Percentiles rank a stretch among this genome's conserved stretches.
Conservation (phyloP, 208 protist species). For the Wallacemonas sp. region DNA sequence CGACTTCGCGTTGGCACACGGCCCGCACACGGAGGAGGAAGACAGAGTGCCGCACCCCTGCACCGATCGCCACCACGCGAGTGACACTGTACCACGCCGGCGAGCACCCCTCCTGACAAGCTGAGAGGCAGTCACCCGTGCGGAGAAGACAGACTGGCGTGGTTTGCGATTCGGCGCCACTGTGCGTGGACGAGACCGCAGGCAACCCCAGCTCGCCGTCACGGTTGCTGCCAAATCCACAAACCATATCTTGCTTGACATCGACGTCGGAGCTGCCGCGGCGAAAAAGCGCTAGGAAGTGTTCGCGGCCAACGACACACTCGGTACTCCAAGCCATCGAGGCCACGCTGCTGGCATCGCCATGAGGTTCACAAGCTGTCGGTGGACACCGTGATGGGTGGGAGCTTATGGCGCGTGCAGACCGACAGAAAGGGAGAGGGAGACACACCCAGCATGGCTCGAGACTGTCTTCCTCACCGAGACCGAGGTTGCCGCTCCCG, state of each 20-base stretch:
- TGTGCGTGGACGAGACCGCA: not conserved
- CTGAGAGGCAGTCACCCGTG: constrained; percentile 22
- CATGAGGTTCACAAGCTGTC: no score
- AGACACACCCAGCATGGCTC: constrained; percentile 20
- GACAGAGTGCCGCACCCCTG: constrained; percentile 68
- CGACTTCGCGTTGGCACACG: not conserved
- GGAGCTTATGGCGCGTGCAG: no score
- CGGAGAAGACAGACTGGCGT: constrained; percentile 27
- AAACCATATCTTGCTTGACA: constrained; percentile 21
- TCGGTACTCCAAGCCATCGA: constrained; percentile 9
- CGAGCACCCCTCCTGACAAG: no score
- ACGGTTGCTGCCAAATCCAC: constrained; percentile 83
- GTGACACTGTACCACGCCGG: not conserved
- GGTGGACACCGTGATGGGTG: no score
- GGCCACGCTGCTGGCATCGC: no score
- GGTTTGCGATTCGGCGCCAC: constrained; percentile 15
- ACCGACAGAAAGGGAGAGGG: constrained; percentile 2
- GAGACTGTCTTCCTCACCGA: constrained; percentile 49
- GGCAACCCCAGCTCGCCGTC: constrained; percentile 60
- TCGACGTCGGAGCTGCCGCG: not conserved
- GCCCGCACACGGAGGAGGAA: constrained; percentile 56
- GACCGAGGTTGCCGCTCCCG: constrained; percentile 53
- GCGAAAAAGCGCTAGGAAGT: constrained; percentile 37
- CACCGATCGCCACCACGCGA: constrained; percentile 33
- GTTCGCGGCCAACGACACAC: constrained; percentile 43